Evolutionary conservation across 2,329 filamentous ascomycete species (phyloP), one percentile per base, ranked within the genome.

Genomic region (Akanthomyces lecanii): DNA sequence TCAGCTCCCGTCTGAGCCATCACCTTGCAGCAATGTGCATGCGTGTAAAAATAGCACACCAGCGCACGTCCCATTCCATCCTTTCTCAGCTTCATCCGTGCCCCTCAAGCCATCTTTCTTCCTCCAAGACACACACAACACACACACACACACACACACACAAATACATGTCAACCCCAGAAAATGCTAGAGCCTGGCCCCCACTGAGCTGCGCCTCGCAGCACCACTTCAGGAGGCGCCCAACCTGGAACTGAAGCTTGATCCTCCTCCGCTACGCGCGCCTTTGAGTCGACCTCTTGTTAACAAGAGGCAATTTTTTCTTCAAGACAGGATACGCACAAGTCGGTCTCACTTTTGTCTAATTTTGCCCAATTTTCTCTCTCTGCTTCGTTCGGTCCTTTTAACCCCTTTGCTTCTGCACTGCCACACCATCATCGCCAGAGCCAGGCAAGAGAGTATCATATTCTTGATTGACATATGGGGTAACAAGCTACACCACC

Each of bases 201-300:
- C 50, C 50, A 52, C 50, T 25, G 33, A 36, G 23, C 50, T 52
- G 50, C 50, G 50, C 50, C 50, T 52, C 50, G 4, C 50, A 25
- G 14, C 21, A 30, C 47, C 47, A 51, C 47, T 51, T 52, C 50
- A 52, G 50, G 50, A 52, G 50, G 28, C n/a, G 50, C 18, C 25
- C 50, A 52, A 52, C 50, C 50, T 52, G 50, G 50, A 52, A 52
- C 50, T 52, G 50, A 52, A 33, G 50, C 50, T 52, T 52, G 8
- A 3, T 36, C 28, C 25, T 21, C 50, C 30, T 36, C 50, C 12
- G 16, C 21, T 23, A 25, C 21, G 25, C 21, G 25, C 38, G 33
- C 33, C 33, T 8, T 36, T 36, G 33, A 8, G 33, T 36, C 33
- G 33, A 36, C 33, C 33, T 36, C 38, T 40, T 51, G 23, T 30